Evolutionary conservation across 768 basidiomycete genomes (phyloP).

Genomic region (Kwoniella sp.): DNA sequence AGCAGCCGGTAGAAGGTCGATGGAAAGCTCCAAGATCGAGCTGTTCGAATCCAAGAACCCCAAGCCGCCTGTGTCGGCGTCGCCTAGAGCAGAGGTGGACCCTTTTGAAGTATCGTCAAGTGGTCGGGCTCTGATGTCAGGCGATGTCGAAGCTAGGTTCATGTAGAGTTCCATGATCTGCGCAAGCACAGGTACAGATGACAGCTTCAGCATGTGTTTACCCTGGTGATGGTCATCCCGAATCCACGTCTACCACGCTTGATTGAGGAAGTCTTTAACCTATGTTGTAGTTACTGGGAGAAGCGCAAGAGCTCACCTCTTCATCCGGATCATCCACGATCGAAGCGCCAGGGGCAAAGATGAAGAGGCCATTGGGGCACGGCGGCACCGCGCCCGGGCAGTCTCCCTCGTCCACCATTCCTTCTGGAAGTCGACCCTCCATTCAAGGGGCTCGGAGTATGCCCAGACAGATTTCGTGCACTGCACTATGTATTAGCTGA

Average conservation of each 20-base stretch:
- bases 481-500: too few relatives aligned
- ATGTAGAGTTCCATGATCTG: constrained; percentile 53
- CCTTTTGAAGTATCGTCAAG: neutral
- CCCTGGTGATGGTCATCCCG: neutral
- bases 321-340: constrained; percentile 50
- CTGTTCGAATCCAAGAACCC: constrained; percentile 41
- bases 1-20: constrained; percentile 30
- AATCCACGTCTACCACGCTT: too few relatives aligned
- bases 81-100: neutral
- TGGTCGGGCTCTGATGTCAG: constrained; percentile 7
- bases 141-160: constrained; percentile 34
- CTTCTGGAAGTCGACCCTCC: too few relatives aligned
- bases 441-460: too few relatives aligned
- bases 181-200: neutral
- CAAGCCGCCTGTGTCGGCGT: constrained; percentile 33
- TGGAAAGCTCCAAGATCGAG: constrained; percentile 33
- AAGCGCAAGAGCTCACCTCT: constrained; percentile 38
- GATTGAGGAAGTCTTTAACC: neutral
- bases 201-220: neutral
- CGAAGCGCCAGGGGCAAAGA: constrained; percentile 26
- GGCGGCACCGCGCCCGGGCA: neutral
- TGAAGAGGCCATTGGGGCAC: constrained; percentile 45
- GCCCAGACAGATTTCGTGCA: too few relatives aligned
- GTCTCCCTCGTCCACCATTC: neutral
- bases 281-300: neutral